Conservation (phyloP, 345 rosid genomes). For the Rubroshorea leprosula region DNA sequence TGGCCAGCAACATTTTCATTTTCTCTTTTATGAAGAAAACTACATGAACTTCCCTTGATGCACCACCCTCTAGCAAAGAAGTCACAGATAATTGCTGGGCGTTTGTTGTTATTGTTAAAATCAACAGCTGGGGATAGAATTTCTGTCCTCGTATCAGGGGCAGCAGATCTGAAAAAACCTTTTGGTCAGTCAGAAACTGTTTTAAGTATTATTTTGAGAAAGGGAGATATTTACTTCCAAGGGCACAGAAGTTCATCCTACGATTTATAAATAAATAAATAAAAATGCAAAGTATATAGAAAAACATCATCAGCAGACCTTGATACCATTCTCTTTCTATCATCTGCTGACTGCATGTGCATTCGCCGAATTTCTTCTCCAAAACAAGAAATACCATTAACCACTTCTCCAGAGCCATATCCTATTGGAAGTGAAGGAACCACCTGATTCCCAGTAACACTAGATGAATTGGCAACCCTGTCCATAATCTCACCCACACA, state of each 20-base stretch:
- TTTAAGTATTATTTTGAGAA: conserved; percentile 16
- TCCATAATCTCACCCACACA: conserved; percentile 17
- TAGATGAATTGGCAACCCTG: conserved; percentile 14
- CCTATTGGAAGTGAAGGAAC: conserved; percentile 9
- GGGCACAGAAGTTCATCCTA: conserved; percentile 15
- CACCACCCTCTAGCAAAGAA: conserved; percentile 88
- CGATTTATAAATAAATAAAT: neutral
- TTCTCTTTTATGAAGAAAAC: conserved; percentile 63
- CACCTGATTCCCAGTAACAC: conserved; percentile 16
- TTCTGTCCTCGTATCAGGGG: conserved; percentile 29
- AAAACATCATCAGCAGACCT: conserved; percentile 46
- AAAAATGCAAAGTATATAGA: conserved; percentile 7
- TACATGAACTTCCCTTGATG: conserved; percentile 65
- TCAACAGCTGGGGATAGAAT: conserved; percentile 34
- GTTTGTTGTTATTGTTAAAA: conserved; percentile 35
- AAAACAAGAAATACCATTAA: conserved; percentile 14
- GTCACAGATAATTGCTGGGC: conserved; percentile 48
- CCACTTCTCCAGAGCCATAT: conserved; percentile 18
- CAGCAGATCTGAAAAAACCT: conserved; percentile 42
- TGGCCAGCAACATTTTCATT: conserved; percentile 17
- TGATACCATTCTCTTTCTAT: conserved; percentile 24
- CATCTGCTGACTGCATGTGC: conserved; percentile 24
- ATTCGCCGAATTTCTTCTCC: conserved; percentile 25
- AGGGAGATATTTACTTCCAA: conserved; percentile 16
- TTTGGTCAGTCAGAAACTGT: conserved; percentile 28